phyloP scores from a whole-genome alignment of 345 rosid species.

The Corymbia maculata region DNA sequence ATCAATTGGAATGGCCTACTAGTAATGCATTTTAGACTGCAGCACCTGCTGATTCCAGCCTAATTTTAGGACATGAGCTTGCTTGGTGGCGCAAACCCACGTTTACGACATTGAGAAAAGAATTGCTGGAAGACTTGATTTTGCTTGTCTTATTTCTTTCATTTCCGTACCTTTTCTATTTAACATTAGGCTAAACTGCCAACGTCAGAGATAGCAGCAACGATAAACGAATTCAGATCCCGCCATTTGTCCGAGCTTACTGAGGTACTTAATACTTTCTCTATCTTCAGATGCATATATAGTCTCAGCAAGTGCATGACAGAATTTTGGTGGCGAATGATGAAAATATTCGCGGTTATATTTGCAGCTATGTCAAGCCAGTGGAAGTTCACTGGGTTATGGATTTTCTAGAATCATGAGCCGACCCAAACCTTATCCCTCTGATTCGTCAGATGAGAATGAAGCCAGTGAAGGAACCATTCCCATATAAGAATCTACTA shows the following conservation, averaged over 20 bases:
- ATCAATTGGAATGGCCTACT: not conserved
- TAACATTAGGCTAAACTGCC: slow-evolving; percentile 17
- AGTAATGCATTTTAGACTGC: not conserved
- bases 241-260: slow-evolving; percentile 93
- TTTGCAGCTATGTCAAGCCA: slow-evolving; percentile 73
- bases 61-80: not conserved
- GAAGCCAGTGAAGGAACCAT: slow-evolving; percentile 67
- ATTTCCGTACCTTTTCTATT: not conserved
- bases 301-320: not conserved
- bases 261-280: slow-evolving; percentile 38
- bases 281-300: not conserved
- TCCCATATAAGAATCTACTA: slow-evolving; percentile 32
- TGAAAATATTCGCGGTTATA: not conserved
- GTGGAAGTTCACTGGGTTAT: slow-evolving; percentile 92
- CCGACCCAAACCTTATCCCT: slow-evolving; percentile 41
- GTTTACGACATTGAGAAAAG: not conserved
- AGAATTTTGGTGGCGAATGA: not conserved
- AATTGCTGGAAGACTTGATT: not conserved
- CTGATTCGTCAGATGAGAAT: slow-evolving; percentile 67
- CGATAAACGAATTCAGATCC: slow-evolving; percentile 86
- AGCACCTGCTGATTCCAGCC: not conserved
- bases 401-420: slow-evolving; percentile 65
- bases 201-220: slow-evolving; percentile 71
- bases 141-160: not conserved
- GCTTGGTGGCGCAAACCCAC: not conserved